phyloP scores from a whole-genome alignment of 495 filamentous ascomycete genomes.

The Poronia punctata region DNA sequence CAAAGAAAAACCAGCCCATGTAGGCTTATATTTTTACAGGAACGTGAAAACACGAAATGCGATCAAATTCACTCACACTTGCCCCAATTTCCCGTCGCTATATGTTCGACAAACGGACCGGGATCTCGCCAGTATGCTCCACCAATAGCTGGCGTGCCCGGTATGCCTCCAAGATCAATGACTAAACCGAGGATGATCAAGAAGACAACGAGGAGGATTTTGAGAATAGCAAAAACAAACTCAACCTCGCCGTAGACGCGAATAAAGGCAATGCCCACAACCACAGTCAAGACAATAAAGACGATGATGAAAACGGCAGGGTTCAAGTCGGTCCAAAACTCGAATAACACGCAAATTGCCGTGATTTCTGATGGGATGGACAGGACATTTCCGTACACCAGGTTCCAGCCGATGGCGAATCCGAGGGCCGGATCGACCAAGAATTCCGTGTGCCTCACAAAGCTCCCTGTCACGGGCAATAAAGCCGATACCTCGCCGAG shows the following conservation, averaged over 20 bases:
- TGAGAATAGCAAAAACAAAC: conserved; percentile 51
- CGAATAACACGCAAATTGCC: conserved; percentile 53
- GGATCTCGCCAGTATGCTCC: conserved; percentile 46
- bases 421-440: conserved; percentile 72
- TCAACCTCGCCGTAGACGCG: conserved; percentile 51
- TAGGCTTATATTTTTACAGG: too few species aligned
- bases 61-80: too few species aligned
- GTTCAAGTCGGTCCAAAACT: conserved; percentile 52
- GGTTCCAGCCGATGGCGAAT: conserved; percentile 65
- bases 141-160: conserved; percentile 38
- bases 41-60: too few species aligned
- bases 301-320: conserved; percentile 48
- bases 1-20: too few species aligned
- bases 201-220: conserved; percentile 48
- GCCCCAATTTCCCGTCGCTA: conserved; percentile 22
- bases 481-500: conserved; percentile 55
- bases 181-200: conserved; percentile 46
- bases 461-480: conserved; percentile 51
- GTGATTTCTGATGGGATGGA: conserved; percentile 55
- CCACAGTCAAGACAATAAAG: conserved; percentile 47
- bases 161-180: conserved; percentile 53
- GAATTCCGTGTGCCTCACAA: conserved; percentile 61
- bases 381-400: conserved; percentile 43
- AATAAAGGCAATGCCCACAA: conserved; percentile 47
- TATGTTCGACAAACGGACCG: conserved; percentile 45